Conservation (phyloP, 768 basidiomycete species). For the Pilatotrama ljubarskyi region DNA sequence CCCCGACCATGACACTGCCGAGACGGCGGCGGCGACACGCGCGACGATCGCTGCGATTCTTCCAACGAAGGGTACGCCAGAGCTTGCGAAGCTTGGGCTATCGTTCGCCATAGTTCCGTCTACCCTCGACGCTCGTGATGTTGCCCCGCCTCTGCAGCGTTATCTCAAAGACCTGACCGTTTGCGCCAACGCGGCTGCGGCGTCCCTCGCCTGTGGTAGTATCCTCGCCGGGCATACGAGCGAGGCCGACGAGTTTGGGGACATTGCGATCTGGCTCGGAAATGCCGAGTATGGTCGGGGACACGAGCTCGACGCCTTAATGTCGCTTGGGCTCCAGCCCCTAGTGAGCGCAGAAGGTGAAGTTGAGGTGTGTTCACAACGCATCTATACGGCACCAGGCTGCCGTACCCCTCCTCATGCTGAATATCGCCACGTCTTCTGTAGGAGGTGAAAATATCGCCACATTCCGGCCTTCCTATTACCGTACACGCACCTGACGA, state of each 20-base stretch:
- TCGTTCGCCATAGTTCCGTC: neutral
- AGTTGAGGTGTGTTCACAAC: neutral
- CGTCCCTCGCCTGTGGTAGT: constrained; percentile 46
- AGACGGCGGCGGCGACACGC: neutral
- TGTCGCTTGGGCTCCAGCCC: constrained; percentile 33
- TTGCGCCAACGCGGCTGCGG: constrained; percentile 42
- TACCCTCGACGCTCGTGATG: neutral
- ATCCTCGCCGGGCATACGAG: constrained; percentile 53
- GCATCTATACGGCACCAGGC: neutral
- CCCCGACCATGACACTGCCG: neutral
- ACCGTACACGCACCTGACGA: neutral
- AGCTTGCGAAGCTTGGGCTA: neutral
- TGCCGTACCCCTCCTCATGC: no score
- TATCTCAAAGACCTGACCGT: constrained; percentile 34
- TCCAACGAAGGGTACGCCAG: neutral
- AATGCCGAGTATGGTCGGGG: constrained; percentile 37
- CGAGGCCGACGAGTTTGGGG: constrained; percentile 58
- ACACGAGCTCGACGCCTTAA: constrained; percentile 35
- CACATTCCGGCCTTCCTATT: neutral
- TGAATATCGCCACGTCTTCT: neutral
- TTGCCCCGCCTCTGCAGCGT: neutral
- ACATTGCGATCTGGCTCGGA: constrained; percentile 56
- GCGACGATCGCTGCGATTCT: neutral
- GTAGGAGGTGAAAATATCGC: neutral
- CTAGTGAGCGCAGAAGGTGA: neutral